A percentile compares a stretch with the other conserved stretches of the same genome.
Evolutionary conservation across 441 rosid genomes (phyloP).

Genomic region (Adansonia rubrostipa): DNA sequence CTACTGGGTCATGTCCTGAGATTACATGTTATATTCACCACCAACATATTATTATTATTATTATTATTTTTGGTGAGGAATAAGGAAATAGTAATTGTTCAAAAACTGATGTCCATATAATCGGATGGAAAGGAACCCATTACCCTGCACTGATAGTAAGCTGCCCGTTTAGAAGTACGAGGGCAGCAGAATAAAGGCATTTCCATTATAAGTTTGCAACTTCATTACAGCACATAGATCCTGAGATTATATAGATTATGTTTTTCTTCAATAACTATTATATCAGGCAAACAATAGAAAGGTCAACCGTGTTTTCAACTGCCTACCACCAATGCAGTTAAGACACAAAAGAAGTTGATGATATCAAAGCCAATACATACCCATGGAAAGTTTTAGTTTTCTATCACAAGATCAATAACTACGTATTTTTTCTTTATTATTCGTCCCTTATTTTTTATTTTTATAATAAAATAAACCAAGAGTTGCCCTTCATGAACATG

Average conservation of each 20-base stretch:
- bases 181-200: neutral
- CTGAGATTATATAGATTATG: neutral
- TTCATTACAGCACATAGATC: constrained; percentile 8
- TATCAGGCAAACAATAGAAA: neutral
- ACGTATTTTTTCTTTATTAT: neutral
- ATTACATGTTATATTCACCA: neutral
- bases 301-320: neutral
- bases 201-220: neutral
- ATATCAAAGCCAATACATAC: neutral
- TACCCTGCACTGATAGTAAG: neutral
- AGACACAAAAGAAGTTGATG: neutral
- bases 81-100: constrained; percentile 1
- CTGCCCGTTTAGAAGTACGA: constrained; percentile 3
- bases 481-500: no score
- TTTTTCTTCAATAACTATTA: neutral
- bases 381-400: neutral
- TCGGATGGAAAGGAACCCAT: neutral
- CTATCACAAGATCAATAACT: neutral
- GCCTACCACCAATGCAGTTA: neutral
- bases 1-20: neutral
- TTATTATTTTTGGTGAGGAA: neutral
- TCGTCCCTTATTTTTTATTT: no score
- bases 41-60: no score
- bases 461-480: no score
- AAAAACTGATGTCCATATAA: neutral